phyloP scores from a whole-genome alignment of 2,329 filamentous ascomycete species.

The Ciborinia camelliae region DNA sequence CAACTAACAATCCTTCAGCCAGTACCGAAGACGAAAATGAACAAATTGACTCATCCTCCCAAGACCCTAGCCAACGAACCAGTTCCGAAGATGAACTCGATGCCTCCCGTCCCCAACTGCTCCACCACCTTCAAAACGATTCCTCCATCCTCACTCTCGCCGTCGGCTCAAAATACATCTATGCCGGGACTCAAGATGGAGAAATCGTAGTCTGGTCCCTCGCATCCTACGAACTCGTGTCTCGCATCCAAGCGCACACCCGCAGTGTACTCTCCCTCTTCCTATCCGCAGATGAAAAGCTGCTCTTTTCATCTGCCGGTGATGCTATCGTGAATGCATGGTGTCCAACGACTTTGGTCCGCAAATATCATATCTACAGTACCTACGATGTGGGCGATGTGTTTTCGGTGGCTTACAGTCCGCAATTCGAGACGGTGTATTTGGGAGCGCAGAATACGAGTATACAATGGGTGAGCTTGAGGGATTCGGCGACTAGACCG shows the following conservation, averaged over 20 bases:
- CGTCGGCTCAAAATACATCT: constrained; percentile 77
- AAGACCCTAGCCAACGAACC: background rate
- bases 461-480: constrained; percentile 86
- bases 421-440: constrained; percentile 76
- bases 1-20: constrained; percentile 4
- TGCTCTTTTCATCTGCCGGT: constrained; percentile 89
- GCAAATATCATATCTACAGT: constrained; percentile 87
- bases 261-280: constrained; percentile 85
- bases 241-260: constrained; percentile 81
- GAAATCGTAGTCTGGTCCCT: constrained; percentile 92
- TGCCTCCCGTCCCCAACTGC: constrained; percentile 52
- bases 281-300: constrained; percentile 66
- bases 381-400: constrained; percentile 93
- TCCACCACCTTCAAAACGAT: constrained; percentile 72
- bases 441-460: constrained; percentile 91
- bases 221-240: constrained; percentile 76
- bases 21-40: constrained; percentile 3
- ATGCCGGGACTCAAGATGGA: constrained; percentile 87
- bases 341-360: constrained; percentile 71
- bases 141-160: constrained; percentile 80
- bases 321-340: constrained; percentile 95
- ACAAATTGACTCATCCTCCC: background rate
- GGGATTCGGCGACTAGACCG: constrained; percentile 58
- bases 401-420: constrained; percentile 89
- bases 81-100: constrained; percentile 24